phyloP scores from a whole-genome alignment of 495 filamentous ascomycete genomes.

The Opeltia flavorubescens region DNA sequence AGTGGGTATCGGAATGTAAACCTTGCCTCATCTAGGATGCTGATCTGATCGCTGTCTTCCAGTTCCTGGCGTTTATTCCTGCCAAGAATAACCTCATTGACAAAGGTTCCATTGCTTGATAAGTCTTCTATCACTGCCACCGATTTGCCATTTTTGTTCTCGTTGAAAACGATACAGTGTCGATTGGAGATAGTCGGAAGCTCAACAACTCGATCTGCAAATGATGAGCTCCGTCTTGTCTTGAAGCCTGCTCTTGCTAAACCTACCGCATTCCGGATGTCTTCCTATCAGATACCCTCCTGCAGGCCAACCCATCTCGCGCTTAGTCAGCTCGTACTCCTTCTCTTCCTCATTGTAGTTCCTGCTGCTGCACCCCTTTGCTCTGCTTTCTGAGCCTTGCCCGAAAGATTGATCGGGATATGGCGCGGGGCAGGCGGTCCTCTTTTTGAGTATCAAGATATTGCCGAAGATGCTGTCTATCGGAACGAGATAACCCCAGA shows the following conservation, averaged over 20 bases:
- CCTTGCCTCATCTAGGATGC: constrained; percentile 63
- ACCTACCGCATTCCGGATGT: constrained; percentile 86
- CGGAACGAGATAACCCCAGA: constrained; percentile 91
- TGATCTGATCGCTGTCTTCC: constrained; percentile 77
- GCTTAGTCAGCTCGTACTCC: constrained; percentile 33
- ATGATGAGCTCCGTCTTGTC: constrained; percentile 10
- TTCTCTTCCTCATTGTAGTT: constrained; percentile 38
- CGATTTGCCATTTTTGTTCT: constrained; percentile 65
- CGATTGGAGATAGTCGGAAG: constrained; percentile 86
- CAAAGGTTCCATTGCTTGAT: constrained; percentile 91
- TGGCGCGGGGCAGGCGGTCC: constrained; percentile 46
- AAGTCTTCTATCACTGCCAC: constrained; percentile 83
- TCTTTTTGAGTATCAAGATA: constrained; percentile 58
- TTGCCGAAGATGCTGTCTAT: constrained; percentile 53
- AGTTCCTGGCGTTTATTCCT: constrained; percentile 85
- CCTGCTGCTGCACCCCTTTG: constrained; percentile 19
- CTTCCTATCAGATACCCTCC: constrained; percentile 87
- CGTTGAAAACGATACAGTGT: constrained; percentile 80
- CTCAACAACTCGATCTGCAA: constrained; percentile 60
- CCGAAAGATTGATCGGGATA: constrained; percentile 11
- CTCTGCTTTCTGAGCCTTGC: constrained; percentile 23
- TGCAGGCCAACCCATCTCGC: constrained; percentile 34
- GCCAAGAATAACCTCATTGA: constrained; percentile 82
- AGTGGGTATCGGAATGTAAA: constrained; percentile 81
- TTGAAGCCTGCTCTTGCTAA: background rate